A percentile compares a stretch with the other conserved stretches of the same genome.
These are phyloP conservation scores for Colletotrichum zoysiae DNA, from an alignment of 2,329 filamentous ascomycete species.

Conservation along the genomic window DNA sequence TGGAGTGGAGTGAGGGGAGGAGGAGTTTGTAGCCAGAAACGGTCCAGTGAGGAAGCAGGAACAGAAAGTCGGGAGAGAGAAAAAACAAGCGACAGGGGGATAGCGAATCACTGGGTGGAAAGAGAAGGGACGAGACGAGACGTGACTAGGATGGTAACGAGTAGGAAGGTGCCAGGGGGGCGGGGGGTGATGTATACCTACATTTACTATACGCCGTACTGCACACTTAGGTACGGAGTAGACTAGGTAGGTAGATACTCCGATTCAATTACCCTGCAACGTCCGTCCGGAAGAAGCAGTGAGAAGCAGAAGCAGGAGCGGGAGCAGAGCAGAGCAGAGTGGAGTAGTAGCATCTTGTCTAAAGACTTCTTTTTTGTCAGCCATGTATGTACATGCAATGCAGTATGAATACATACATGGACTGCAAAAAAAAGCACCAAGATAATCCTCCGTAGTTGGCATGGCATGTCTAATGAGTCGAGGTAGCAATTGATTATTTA, in stretches of 20 bases:
- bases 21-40: constrained; percentile 5
- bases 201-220: no score
- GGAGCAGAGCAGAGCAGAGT: no score
- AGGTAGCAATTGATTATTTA: neutral
- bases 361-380: no score
- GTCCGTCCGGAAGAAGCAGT: neutral
- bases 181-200: neutral
- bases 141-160: constrained; percentile 10
- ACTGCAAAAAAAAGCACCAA: no score
- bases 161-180: constrained; percentile 7
- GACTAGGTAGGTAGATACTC: neutral
- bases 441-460: no score
- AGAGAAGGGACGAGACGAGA: constrained; percentile 5
- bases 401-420: no score
- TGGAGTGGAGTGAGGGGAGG: neutral
- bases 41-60: constrained; percentile 7
- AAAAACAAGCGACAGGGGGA: constrained; percentile 10
- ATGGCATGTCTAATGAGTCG: neutral
- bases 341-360: no score
- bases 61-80: constrained; percentile 2
- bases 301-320: neutral
- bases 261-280: constrained; percentile 4
- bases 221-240: no score
- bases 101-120: constrained; percentile 10
- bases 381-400: no score